phyloP scores from a whole-genome alignment of 345 rosid species.

The Syzygium grande region DNA sequence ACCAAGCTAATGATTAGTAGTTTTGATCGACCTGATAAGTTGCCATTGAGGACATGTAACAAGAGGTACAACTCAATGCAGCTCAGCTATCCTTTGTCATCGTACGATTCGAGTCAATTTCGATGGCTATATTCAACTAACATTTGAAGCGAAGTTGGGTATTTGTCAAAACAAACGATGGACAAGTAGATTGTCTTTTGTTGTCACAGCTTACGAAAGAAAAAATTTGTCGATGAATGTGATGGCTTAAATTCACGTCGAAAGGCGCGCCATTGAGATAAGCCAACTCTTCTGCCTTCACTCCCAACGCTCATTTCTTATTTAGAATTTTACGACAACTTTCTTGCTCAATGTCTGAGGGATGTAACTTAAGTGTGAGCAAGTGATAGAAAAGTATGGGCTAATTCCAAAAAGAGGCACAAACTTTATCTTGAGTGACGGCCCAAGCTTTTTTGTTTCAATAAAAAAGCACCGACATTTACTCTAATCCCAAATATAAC shows the following conservation, averaged over 20 bases:
- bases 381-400: accelerated
- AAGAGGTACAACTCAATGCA: neutral
- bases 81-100: neutral
- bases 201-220: neutral
- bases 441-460: no score
- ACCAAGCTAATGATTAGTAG: neutral
- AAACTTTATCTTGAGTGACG: no score
- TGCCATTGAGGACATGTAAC: neutral
- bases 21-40: neutral
- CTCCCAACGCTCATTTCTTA: neutral
- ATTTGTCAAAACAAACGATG: neutral
- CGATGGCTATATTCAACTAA: neutral
- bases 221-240: neutral
- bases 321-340: neutral
- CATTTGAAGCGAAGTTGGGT: neutral
- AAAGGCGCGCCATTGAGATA: neutral
- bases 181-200: neutral
- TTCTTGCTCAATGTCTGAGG: accelerated
- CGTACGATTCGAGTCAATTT: neutral
- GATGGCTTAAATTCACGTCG: neutral
- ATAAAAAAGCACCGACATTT: no score
- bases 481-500: no score
- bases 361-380: neutral
- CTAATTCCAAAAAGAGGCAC: no score
- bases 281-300: neutral